Conservation (phyloP, 192 early-diverging fungal species). For the Coemansia sp. region DNA sequence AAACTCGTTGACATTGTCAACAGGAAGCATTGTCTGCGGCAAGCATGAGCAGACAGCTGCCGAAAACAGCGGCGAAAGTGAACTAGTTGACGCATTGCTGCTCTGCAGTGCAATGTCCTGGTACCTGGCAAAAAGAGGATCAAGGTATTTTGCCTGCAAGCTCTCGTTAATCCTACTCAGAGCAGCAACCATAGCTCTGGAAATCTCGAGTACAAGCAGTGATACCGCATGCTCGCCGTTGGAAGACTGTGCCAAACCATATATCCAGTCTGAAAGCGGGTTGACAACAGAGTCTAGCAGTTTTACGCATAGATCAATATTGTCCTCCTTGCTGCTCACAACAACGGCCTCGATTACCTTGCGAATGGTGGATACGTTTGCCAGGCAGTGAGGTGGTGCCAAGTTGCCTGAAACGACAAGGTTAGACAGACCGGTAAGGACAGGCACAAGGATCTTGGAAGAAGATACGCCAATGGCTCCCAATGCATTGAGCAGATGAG, state of each 20-base stretch:
- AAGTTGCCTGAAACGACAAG: conserved; percentile 17
- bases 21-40: conserved; percentile 55
- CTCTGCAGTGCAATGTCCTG: not conserved
- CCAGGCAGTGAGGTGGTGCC: conserved; percentile 18
- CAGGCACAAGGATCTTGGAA: conserved; percentile 15
- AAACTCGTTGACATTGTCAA: conserved; percentile 51
- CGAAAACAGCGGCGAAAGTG: conserved; percentile 35
- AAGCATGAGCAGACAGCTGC: conserved; percentile 42
- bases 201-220: conserved; percentile 30
- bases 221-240: not conserved
- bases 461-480: conserved; percentile 49
- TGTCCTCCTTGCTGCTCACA: not conserved
- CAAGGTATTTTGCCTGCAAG: conserved; percentile 22
- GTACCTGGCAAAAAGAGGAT: conserved; percentile 27
- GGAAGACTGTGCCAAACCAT: not conserved
- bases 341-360: conserved; percentile 41
- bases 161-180: conserved; percentile 30
- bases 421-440: conserved; percentile 22
- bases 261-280: conserved; percentile 30
- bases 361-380: conserved; percentile 33
- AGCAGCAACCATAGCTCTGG: conserved; percentile 21
- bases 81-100: not conserved
- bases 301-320: conserved; percentile 3
- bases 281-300: conserved; percentile 16
- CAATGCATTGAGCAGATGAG: conserved; percentile 43